phyloP scores from a whole-genome alignment of 192 early-diverging fungal species.

The Coemansia sp. region DNA sequence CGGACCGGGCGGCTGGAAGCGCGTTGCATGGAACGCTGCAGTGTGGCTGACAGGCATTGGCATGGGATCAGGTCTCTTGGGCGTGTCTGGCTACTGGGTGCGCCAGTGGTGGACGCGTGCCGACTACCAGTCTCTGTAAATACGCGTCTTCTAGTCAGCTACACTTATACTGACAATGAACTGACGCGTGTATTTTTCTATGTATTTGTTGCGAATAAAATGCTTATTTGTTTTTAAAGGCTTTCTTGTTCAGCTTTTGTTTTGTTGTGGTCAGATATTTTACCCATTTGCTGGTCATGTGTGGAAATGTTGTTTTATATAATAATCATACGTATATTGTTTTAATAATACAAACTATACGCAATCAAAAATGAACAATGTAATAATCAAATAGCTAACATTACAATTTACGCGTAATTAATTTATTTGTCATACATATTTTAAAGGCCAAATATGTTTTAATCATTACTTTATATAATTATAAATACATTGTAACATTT shows the following conservation, averaged over 20 bases:
- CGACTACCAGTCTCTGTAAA: constrained; percentile 53
- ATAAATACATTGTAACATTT: too few relatives aligned
- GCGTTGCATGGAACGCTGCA: constrained; percentile 44
- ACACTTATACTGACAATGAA: background rate
- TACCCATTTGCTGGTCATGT: too few relatives aligned
- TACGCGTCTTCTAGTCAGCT: constrained; percentile 1
- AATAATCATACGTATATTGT: too few relatives aligned
- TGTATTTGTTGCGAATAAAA: background rate
- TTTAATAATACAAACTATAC: too few relatives aligned
- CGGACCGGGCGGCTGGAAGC: constrained; percentile 49
- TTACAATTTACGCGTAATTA: too few relatives aligned
- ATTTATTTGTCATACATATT: too few relatives aligned
- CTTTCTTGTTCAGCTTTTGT: background rate
- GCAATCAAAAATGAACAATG: too few relatives aligned
- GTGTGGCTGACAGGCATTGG: constrained; percentile 53
- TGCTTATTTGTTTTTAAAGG: background rate
- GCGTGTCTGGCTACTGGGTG: constrained; percentile 52
- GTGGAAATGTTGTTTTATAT: too few relatives aligned
- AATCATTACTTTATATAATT: too few relatives aligned
- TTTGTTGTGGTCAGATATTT: too few relatives aligned
- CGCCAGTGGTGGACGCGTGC: constrained; percentile 55
- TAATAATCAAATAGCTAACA: too few relatives aligned
- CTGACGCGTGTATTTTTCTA: background rate
- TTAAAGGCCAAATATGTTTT: too few relatives aligned
- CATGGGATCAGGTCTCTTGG: constrained; percentile 44